Evolutionary conservation across 2,329 filamentous ascomycete species (phyloP), one percentile per base, ranked within the genome.

Genomic region (Mycosphaerella sp.): DNA sequence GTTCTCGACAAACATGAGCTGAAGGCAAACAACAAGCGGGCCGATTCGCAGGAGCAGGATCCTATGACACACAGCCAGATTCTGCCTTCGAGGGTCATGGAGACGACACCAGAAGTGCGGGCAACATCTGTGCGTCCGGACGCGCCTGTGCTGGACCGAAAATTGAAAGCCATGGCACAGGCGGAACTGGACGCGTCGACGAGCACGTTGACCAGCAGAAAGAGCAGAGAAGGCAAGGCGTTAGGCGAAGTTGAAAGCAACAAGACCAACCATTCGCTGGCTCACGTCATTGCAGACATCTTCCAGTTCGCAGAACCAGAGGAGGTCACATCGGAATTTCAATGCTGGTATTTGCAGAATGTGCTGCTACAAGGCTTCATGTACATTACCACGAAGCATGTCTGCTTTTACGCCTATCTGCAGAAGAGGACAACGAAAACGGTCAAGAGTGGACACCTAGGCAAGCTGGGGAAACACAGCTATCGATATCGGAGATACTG

Each of bases 331-430:
- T 83, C 87, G 68, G 91, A 97, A 73, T 96, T 94, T 66, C 87
- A 89, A 7, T 97, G 91, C 71, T 96, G 89, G 84, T 74, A 97
- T 35, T 73, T 97, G 30, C 89, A 96, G 67, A 95, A 86, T 64
- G 89, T 95, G 40, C 75, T 97, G 27, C 78, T 97, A 7, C 89
- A 96, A 66, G 93, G 93, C 5, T 96, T 93, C 67, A 85, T 98
- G 79, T 97, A 97, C 71, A 87, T 98, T 64, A 97, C 93, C 0
- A 78, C 86, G 55, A 86, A 85, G 61, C 93, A 98, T 66, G 86
- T 97, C 55, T 96, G 90, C 71, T 98, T 97, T 68, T 97, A 96
- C 66, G 89, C 93, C 35, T 96, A 96, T 66, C 78, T 97, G n/a
- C 89, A 89, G 6, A 94, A 90, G 75, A 95, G 93, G 76, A 82